Percentiles rank a stretch among this genome's conserved stretches.
phyloP scores from a whole-genome alignment of 495 filamentous ascomycete species.

The Staphylotrichum tortipilum region DNA sequence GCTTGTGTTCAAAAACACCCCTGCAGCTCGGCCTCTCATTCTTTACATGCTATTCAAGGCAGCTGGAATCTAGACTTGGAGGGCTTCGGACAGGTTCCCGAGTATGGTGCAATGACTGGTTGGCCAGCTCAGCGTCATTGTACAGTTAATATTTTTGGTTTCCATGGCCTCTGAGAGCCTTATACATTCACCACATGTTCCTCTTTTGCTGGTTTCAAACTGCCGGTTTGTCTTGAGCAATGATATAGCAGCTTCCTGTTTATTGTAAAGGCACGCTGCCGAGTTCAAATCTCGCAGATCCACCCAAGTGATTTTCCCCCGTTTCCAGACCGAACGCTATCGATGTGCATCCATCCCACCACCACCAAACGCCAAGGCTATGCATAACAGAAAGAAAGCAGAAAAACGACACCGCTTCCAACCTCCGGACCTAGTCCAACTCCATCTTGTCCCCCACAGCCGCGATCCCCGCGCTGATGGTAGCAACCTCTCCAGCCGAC shows the following conservation, averaged over 20 bases:
- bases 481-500: constrained; percentile 24
- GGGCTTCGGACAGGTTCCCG: too few species aligned
- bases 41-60: background rate
- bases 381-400: constrained; percentile 6
- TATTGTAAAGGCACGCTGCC: too few species aligned
- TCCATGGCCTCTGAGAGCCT: background rate
- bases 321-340: background rate
- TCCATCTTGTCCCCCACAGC: constrained; percentile 38
- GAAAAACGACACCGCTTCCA: background rate
- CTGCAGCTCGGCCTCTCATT: background rate
- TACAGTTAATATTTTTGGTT: background rate
- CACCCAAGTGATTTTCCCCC: background rate
- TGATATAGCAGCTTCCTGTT: too few species aligned
- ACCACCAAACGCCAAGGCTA: constrained; percentile 24
- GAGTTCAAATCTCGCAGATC: background rate
- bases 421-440: constrained; percentile 24
- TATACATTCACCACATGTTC: background rate
- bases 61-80: background rate
- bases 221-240: too few species aligned
- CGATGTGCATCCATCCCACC: too few species aligned
- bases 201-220: too few species aligned
- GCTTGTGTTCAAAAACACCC: too few species aligned
- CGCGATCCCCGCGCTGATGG: constrained; percentile 26
- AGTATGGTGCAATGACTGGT: background rate
- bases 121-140: background rate